Evolutionary conservation across 169 alveolate species (phyloP).

Genomic region (Neospora caninum): DNA sequence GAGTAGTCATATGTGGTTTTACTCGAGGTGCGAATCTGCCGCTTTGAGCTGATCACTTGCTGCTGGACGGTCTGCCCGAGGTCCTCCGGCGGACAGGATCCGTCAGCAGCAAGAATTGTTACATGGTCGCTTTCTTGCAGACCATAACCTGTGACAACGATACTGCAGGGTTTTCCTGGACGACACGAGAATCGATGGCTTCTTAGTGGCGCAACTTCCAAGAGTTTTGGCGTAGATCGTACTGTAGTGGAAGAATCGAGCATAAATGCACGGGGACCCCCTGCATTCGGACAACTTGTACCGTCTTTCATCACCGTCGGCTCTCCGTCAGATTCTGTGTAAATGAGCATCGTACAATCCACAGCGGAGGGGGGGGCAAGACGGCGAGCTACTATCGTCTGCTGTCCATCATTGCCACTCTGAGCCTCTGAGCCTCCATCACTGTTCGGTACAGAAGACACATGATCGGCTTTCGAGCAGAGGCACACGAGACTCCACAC

Average conservation of each 20-base stretch:
- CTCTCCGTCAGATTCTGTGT: slow-evolving; percentile 41
- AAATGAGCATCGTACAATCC: slow-evolving; percentile 41
- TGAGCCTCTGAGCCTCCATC: background rate
- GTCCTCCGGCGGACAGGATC: slow-evolving; percentile 49
- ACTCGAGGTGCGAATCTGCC: slow-evolving; percentile 52
- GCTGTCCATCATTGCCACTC: no score
- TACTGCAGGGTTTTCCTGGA: slow-evolving; percentile 28
- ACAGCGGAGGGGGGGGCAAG: background rate
- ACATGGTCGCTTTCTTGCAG: slow-evolving; percentile 40
- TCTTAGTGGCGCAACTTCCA: slow-evolving; percentile 48
- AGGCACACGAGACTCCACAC: background rate
- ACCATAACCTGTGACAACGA: slow-evolving; percentile 63
- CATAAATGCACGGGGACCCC: slow-evolving; percentile 52
- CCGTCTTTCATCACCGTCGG: slow-evolving; percentile 45
- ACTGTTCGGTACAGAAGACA: background rate
- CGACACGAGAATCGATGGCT: slow-evolving; percentile 47
- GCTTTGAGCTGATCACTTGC: slow-evolving; percentile 27
- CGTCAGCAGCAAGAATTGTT: slow-evolving; percentile 1
- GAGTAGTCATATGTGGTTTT: slow-evolving; percentile 39
- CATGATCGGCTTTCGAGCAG: background rate
- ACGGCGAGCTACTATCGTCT: background rate
- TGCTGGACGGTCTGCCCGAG: background rate
- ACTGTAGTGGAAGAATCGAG: slow-evolving; percentile 28
- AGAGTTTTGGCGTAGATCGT: slow-evolving; percentile 25
- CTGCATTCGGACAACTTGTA: slow-evolving; percentile 51